Evolutionary conservation across 805 yeast genomes (phyloP).

Genomic region (Dipodascopsis uninucleata): DNA sequence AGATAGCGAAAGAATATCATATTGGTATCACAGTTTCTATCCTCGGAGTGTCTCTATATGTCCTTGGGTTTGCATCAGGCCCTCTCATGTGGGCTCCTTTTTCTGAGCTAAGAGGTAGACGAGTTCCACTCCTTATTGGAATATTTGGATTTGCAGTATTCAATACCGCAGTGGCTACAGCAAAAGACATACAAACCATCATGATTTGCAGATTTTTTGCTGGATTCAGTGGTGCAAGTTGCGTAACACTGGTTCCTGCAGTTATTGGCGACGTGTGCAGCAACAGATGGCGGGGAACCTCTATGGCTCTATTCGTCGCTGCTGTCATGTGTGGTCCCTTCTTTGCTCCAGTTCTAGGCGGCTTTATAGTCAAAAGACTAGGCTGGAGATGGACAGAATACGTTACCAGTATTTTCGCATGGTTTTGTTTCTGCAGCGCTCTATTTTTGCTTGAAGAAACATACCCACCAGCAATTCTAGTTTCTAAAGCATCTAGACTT

Average conservation of each 20-base stretch:
- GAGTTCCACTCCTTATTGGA: conserved; percentile 54
- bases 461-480: conserved; percentile 65
- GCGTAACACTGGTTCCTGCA: conserved; percentile 83
- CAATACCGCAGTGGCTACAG: conserved; percentile 72
- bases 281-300: conserved; percentile 65
- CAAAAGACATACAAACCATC: conserved; percentile 72
- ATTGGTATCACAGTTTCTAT: conserved; percentile 68
- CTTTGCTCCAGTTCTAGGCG: conserved; percentile 75
- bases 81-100: conserved; percentile 89
- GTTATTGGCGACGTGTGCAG: conserved; percentile 78
- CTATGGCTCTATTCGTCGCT: conserved; percentile 66
- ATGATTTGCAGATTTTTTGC: conserved; percentile 74
- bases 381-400: conserved; percentile 87
- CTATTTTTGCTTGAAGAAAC: conserved; percentile 59
- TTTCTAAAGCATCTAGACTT: conserved; percentile 57
- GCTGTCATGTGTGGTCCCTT: conserved; percentile 78
- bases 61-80: conserved; percentile 91
- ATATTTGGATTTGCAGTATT: conserved; percentile 56
- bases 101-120: conserved; percentile 61
- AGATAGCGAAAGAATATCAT: conserved; percentile 45
- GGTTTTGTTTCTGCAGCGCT: conserved; percentile 41
- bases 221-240: conserved; percentile 80
- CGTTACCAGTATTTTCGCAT: conserved; percentile 60
- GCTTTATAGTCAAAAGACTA: conserved; percentile 59
- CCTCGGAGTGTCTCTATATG: conserved; percentile 74